Conservation (phyloP, 768 basidiomycete genomes). For the Tulasnella sp. region DNA sequence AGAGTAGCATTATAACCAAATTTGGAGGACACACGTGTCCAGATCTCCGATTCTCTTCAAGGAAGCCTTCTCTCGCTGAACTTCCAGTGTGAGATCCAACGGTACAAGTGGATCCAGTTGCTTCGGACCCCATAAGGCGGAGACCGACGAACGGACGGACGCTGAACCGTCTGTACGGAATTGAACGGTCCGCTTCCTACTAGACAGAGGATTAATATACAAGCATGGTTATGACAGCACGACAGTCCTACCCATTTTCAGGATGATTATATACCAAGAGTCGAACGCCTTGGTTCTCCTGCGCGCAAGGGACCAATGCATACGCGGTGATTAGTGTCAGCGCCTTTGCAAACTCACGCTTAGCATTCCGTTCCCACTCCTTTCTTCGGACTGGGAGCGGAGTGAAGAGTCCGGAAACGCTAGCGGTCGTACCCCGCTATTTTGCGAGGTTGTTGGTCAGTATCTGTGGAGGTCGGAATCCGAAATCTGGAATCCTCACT, state of each 20-base stretch:
- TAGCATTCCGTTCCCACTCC: slow-evolving; percentile 79
- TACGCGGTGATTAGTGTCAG: slow-evolving; percentile 77
- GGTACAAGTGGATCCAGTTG: slow-evolving; percentile 64
- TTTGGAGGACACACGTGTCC: not conserved
- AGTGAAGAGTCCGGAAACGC: slow-evolving; percentile 58
- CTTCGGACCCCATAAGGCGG: slow-evolving; percentile 78
- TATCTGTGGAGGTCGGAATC: not conserved
- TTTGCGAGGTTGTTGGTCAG: not conserved
- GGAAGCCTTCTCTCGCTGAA: slow-evolving; percentile 51
- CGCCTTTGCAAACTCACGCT: slow-evolving; percentile 82
- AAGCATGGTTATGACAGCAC: too few relatives aligned
- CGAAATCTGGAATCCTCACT: slow-evolving; percentile 35
- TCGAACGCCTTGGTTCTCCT: slow-evolving; percentile 50
- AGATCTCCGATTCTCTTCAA: slow-evolving; percentile 28
- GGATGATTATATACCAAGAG: slow-evolving; percentile 60
- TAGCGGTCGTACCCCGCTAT: slow-evolving; percentile 81
- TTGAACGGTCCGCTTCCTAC: slow-evolving; percentile 40
- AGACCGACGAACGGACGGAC: slow-evolving; percentile 51
- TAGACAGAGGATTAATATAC: not conserved
- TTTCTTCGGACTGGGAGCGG: slow-evolving; percentile 84
- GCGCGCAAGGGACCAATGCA: slow-evolving; percentile 70
- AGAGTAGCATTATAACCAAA: not conserved
- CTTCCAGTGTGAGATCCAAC: slow-evolving; percentile 56
- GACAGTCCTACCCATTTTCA: slow-evolving; percentile 52
- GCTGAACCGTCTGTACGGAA: slow-evolving; percentile 62